These are phyloP conservation scores for Gamarada debralockiae DNA, from an alignment of 495 filamentous ascomycete species.

Conservation along the genomic window DNA sequence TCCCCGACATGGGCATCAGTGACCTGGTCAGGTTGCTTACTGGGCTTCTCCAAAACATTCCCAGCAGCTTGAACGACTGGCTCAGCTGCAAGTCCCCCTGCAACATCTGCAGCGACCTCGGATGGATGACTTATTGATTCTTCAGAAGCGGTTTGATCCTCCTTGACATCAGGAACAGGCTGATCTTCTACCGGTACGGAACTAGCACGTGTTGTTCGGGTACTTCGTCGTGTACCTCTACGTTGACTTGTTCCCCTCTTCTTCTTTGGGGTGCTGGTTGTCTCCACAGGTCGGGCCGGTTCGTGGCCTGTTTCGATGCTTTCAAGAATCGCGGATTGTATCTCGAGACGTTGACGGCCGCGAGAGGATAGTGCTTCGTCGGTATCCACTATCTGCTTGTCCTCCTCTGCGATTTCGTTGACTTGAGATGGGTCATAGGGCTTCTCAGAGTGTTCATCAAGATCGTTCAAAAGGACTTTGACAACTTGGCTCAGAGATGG, in stretches of 20 bases:
- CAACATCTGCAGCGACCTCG: too few relatives aligned
- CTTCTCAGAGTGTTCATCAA: slow-evolving; percentile 1
- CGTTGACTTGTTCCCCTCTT: not conserved
- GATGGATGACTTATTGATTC: not conserved
- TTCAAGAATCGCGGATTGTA: not conserved
- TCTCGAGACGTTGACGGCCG: not conserved
- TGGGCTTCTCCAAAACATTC: too few relatives aligned
- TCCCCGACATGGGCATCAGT: too few relatives aligned
- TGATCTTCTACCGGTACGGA: not conserved
- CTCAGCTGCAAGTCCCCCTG: too few relatives aligned
- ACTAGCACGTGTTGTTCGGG: slow-evolving; percentile 4
- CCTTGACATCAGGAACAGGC: too few relatives aligned
- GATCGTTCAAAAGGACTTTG: not conserved
- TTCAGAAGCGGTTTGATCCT: not conserved
- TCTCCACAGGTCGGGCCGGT: not conserved
- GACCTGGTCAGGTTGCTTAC: too few relatives aligned
- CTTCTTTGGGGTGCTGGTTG: slow-evolving; percentile 9
- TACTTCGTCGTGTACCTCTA: slow-evolving; percentile 3
- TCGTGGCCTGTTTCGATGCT: not conserved
- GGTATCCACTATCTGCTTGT: too few relatives aligned
- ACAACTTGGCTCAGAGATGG: not conserved
- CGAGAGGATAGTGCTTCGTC: not conserved
- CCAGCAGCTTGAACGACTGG: too few relatives aligned
- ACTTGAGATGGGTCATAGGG: too few relatives aligned
- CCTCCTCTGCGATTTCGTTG: too few relatives aligned